These are phyloP conservation scores for Claviceps capensis DNA, from an alignment of 2,329 filamentous ascomycete genomes.

Conservation along the genomic window DNA sequence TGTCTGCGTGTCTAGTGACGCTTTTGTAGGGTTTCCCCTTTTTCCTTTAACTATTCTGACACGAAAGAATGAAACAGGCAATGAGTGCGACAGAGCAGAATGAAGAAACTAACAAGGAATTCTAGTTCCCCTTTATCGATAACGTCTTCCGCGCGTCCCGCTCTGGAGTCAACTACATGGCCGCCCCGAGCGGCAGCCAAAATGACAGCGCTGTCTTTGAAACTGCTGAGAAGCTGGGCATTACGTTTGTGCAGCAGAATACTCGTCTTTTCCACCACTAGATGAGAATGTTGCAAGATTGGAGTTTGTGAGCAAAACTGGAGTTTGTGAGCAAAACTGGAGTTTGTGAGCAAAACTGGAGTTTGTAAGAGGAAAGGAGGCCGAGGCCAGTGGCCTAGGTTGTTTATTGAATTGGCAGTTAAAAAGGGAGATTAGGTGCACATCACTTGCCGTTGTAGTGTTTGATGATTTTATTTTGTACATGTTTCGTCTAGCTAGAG, in stretches of 20 bases:
- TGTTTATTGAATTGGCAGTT: no score
- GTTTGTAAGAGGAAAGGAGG: no score
- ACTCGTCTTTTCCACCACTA: slow-evolving; percentile 93
- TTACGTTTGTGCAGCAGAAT: slow-evolving; percentile 92
- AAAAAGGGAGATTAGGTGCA: no score
- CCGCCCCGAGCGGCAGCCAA: slow-evolving; percentile 80
- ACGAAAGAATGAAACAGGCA: no score
- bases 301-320: no score
- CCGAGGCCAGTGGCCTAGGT: no score
- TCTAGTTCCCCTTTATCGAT: slow-evolving; percentile 91
- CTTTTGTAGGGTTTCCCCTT: slow-evolving; percentile 59
- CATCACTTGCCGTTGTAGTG: no score
- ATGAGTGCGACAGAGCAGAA: no score
- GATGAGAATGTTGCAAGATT: slow-evolving; percentile 1
- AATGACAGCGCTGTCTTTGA: slow-evolving; percentile 73
- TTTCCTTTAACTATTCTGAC: not conserved
- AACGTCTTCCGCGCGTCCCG: slow-evolving; percentile 86
- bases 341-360: no score
- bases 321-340: not conserved
- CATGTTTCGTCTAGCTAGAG: no score
- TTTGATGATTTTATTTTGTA: no score
- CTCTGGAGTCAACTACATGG: slow-evolving; percentile 91
- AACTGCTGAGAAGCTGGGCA: slow-evolving; percentile 81
- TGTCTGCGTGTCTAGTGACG: slow-evolving; percentile 84
- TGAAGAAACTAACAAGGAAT: not conserved